Conservation (phyloP, 2,329 filamentous ascomycete genomes). For the Sporothrix sp. region DNA sequence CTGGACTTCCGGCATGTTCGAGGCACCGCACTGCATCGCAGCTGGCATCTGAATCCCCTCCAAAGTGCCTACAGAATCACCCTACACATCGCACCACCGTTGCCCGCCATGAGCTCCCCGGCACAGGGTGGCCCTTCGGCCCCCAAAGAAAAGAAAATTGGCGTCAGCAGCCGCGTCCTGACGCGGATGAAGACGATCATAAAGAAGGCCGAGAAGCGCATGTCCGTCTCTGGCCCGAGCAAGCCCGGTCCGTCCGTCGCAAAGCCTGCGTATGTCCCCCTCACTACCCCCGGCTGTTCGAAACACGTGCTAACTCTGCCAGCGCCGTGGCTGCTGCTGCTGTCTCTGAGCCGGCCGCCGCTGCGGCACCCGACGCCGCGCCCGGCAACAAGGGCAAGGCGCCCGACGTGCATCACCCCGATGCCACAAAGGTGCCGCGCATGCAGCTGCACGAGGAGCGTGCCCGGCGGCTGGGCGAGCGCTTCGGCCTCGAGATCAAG, state of each 20-base stretch:
- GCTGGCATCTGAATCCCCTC: neutral
- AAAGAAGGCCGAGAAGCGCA: constrained; percentile 32
- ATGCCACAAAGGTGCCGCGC: constrained; percentile 32
- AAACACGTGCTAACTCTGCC: too few relatives aligned
- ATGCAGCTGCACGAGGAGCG: constrained; percentile 46
- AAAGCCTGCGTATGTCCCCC: too few relatives aligned
- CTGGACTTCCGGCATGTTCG: too few relatives aligned
- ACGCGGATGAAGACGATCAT: constrained; percentile 42
- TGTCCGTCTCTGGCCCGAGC: constrained; percentile 18
- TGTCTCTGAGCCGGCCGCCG: too few relatives aligned
- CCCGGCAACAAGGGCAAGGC: constrained; percentile 11
- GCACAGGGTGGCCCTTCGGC: constrained; percentile 30
- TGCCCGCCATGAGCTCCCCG: constrained; percentile 33
- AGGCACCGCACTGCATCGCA: neutral
- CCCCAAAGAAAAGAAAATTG: constrained; percentile 35
- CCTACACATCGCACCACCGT: neutral
- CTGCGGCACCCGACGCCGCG: neutral
- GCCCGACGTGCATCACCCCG: neutral
- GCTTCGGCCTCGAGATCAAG: constrained; percentile 47
- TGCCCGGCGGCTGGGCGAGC: constrained; percentile 44
- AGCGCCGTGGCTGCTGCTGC: too few relatives aligned
- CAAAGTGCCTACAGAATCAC: too few relatives aligned
- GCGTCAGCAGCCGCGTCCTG: constrained; percentile 38
- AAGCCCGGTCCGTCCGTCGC: constrained; percentile 15
- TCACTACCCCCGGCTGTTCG: too few relatives aligned